phyloP scores from a whole-genome alignment of 345 rosid species.

The Populus simonii region DNA sequence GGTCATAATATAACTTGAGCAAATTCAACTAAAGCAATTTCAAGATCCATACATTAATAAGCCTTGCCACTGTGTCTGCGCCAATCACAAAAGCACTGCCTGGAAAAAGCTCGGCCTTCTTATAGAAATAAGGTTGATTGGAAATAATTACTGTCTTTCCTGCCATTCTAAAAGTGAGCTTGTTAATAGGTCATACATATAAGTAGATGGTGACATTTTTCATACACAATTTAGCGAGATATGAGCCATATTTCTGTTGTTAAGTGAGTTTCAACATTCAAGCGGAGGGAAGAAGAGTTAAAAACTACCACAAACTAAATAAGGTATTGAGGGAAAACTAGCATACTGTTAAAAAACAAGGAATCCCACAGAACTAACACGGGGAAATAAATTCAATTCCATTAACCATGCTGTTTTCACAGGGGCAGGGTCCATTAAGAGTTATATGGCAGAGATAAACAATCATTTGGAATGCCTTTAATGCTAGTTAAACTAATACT shows the following conservation, averaged over 20 bases:
- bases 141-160: conserved; percentile 85
- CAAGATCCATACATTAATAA: conserved; percentile 57
- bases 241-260: not conserved
- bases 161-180: conserved; percentile 37
- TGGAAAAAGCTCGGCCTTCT: conserved; percentile 90
- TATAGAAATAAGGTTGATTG: conserved; percentile 90
- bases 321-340: too few relatives aligned
- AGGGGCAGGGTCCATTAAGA: not conserved
- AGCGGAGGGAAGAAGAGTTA: not conserved
- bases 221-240: not conserved
- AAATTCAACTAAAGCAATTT: conserved; percentile 2
- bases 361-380: not conserved
- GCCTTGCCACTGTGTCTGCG: conserved; percentile 86
- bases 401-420: not conserved
- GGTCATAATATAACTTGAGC: not conserved
- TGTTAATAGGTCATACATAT: not conserved
- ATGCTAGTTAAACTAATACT: not conserved
- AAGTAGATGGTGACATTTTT: not conserved
- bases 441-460: not conserved
- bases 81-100: conserved; percentile 95
- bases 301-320: not conserved
- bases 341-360: not conserved
- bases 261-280: not conserved
- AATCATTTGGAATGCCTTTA: not conserved
- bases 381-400: conserved; percentile 2